Evolutionary conservation across 2,329 filamentous ascomycete genomes (phyloP).

Genomic region (Rosellinia necatrix): DNA sequence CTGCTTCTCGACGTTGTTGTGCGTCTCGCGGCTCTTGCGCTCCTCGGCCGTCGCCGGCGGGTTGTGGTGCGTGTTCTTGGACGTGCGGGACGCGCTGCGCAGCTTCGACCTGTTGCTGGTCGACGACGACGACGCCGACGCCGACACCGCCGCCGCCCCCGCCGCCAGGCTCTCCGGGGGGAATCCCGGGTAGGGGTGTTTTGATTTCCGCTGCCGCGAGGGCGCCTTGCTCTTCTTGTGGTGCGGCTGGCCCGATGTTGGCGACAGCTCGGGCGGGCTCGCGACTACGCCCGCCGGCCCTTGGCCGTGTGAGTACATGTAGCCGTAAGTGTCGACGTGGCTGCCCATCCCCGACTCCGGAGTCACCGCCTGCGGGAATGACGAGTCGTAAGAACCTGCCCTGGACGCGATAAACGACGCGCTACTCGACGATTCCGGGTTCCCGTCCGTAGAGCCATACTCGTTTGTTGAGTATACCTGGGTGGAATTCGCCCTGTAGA

Average conservation of each 20-base stretch:
- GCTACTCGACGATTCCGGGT: conserved; percentile 32
- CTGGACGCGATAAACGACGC: conserved; percentile 31
- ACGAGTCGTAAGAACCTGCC: conserved; percentile 34
- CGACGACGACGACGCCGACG: background rate
- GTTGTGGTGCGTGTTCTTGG: conserved; percentile 44
- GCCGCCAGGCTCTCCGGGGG: conserved; percentile 21
- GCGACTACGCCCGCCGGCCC: conserved; percentile 25
- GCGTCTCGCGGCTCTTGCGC: conserved; percentile 43
- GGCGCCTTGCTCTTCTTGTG: conserved; percentile 29
- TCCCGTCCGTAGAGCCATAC: conserved; percentile 31
- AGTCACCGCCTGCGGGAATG: conserved; percentile 31
- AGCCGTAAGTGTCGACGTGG: conserved; percentile 32
- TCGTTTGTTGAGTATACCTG: conserved; percentile 30
- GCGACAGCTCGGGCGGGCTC: conserved; percentile 30
- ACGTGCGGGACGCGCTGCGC: conserved; percentile 42
- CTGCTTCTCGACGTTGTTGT: conserved; percentile 55
- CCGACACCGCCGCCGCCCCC: too few species aligned
- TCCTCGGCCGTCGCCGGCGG: conserved; percentile 41
- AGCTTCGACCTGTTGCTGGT: conserved; percentile 35
- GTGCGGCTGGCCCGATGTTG: conserved; percentile 23
- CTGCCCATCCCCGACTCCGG: conserved; percentile 30
- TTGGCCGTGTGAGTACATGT: conserved; percentile 35
- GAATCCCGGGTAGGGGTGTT: conserved; percentile 26
- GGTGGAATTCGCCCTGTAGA: conserved; percentile 30
- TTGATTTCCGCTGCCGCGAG: conserved; percentile 29